Percentiles rank a stretch among this genome's conserved stretches.
These are phyloP conservation scores for Halophytophthora polymorphica DNA, from an alignment of 352 stramenopile species.

Conservation along the genomic window DNA sequence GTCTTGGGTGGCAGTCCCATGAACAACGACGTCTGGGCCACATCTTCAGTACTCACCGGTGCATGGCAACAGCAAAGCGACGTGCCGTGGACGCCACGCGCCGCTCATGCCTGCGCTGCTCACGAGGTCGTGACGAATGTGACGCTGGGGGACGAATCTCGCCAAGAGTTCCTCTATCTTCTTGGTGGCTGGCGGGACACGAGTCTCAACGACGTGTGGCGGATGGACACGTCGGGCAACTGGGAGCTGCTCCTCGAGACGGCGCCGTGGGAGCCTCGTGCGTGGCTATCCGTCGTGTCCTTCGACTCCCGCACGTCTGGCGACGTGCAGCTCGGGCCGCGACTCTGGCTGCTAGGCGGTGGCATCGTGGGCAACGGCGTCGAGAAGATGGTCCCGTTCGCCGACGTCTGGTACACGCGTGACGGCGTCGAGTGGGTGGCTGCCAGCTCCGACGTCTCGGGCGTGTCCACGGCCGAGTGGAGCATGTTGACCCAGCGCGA, in stretches of 20 bases:
- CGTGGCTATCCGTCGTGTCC: slow-evolving; percentile 74
- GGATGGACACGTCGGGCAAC: slow-evolving; percentile 39
- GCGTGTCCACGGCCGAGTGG: slow-evolving; percentile 73
- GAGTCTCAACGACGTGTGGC: slow-evolving; percentile 68
- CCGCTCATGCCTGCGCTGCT: slow-evolving; percentile 52
- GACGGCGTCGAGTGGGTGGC: slow-evolving; percentile 53
- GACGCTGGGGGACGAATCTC: slow-evolving; percentile 50
- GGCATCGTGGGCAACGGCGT: slow-evolving; percentile 69
- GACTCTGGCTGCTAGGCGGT: slow-evolving; percentile 76
- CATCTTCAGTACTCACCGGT: slow-evolving; percentile 51
- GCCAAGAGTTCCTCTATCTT: slow-evolving; percentile 52
- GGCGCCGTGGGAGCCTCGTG: slow-evolving; percentile 61
- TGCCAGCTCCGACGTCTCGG: slow-evolving; percentile 62
- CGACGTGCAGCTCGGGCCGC: slow-evolving; percentile 55
- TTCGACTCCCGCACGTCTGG: slow-evolving; percentile 66
- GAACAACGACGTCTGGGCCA: slow-evolving; percentile 80
- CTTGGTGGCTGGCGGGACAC: slow-evolving; percentile 68
- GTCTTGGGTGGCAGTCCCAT: slow-evolving; percentile 76
- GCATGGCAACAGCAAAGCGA: slow-evolving; percentile 42
- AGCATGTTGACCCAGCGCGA: slow-evolving; percentile 55
- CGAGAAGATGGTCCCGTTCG: slow-evolving; percentile 68
- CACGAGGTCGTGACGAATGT: slow-evolving; percentile 52
- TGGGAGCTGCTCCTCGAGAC: slow-evolving; percentile 38
- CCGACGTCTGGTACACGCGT: slow-evolving; percentile 70
- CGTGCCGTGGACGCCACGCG: slow-evolving; percentile 51